phyloP scores from a whole-genome alignment of 2,329 filamentous ascomycete species.

The Aspergillus sojae region DNA sequence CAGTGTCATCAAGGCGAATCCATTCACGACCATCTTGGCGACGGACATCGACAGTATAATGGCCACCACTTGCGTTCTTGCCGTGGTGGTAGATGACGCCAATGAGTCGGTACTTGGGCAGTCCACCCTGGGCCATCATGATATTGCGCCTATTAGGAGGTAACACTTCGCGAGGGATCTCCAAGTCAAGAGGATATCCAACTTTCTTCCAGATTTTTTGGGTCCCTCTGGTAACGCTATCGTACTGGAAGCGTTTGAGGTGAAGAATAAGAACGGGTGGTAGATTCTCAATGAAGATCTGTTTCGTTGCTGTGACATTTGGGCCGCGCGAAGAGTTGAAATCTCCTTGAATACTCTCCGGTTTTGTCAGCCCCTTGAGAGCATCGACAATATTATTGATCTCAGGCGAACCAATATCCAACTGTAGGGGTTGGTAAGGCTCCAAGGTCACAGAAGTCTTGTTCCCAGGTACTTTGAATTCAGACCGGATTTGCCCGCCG shows the following conservation, averaged over 20 bases:
- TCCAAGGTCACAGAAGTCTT: constrained; percentile 92
- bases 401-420: constrained; percentile 87
- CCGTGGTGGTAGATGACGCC: constrained; percentile 97
- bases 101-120: constrained; percentile 82
- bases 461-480: constrained; percentile 80
- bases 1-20: constrained; percentile 93
- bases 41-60: constrained; percentile 96
- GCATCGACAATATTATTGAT: constrained; percentile 92
- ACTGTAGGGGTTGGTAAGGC: constrained; percentile 89
- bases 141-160: constrained; percentile 72
- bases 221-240: constrained; percentile 76
- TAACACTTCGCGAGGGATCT: constrained; percentile 89
- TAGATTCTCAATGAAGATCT: constrained; percentile 88
- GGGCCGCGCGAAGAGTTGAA: constrained; percentile 79
- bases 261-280: constrained; percentile 92
- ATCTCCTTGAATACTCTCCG: constrained; percentile 82
- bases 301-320: constrained; percentile 81
- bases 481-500: constrained; percentile 85
- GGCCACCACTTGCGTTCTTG: constrained; percentile 91
- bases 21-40: constrained; percentile 94
- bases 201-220: constrained; percentile 99
- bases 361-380: constrained; percentile 77
- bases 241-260: constrained; percentile 96
- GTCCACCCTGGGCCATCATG: constrained; percentile 65
- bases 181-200: constrained; percentile 90